Evolutionary conservation across 1,284 basidiomycete genomes (phyloP), one percentile per base, ranked within the genome.

Genomic region (Singerocomus inundabilis): DNA sequence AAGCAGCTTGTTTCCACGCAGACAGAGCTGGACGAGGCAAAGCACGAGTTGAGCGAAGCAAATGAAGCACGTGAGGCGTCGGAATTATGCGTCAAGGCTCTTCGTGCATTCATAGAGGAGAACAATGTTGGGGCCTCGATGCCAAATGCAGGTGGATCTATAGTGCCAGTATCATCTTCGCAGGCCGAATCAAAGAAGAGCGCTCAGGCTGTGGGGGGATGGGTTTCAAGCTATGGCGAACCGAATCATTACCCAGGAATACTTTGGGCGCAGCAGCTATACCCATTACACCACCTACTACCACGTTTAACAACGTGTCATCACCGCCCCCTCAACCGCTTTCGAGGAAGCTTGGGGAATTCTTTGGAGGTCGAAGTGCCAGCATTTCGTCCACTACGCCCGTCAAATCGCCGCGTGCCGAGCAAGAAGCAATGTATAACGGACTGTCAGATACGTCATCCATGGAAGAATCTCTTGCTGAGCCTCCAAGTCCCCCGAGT

Each of bases 11-110:
- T 69, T 41, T 59, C 73, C 4, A 57, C 85, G 43, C 83, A 81
- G 55, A 65, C 74, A 15, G 80, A 85, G 48, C 68, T 96, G 32
- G 82, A 85, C 31, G 76, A 77, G 33, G 75, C 82, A 6, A 80
- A 81, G 52, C 76, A 80, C 48, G 86, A 91, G 53, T 70, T 94
- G 21, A 70, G 67, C 26, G 92, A 95, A 60, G 78, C 85, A 2
- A 86, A 81, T 51, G 93, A 97, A 66, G 91, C 90, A 3, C 78
- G 83, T 38, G 83, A 90, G 60, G 93, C 93, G 8, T 90, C 86
- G n/a, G 93, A 97, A 57, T 80, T 79, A 3, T 94, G 91, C 62
- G 83, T 90, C 53, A 82, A 81, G 48, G 89, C 88, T 0, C 72
- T 97, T 31, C 78, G 92, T 33, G 87, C 86, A 48, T 97, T 93